Conservation (phyloP, 257 asterid genomes). For the Salvia hispanica region DNA sequence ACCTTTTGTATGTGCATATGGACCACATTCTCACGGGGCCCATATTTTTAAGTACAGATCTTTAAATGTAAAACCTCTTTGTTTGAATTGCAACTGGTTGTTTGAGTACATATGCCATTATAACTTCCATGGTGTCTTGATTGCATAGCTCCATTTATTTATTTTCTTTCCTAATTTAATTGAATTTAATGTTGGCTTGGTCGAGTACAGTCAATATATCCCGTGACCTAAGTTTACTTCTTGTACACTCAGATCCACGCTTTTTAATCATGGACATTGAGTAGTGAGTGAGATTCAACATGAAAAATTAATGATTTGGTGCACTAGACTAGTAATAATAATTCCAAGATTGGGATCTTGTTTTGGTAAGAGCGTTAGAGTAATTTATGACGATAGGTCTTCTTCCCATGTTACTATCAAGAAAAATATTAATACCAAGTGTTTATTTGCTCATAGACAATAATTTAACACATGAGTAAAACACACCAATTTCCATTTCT, state of each 20-base stretch:
- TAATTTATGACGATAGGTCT: slow-evolving; percentile 29
- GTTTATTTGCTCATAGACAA: slow-evolving; percentile 15
- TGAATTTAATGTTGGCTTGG: neutral
- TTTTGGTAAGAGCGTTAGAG: neutral
- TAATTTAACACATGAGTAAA: slow-evolving; percentile 5
- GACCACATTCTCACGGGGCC: too few relatives aligned
- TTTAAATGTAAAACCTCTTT: neutral
- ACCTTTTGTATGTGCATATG: neutral
- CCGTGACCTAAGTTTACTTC: too few relatives aligned
- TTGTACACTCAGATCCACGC: neutral
- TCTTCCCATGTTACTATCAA: slow-evolving; percentile 27
- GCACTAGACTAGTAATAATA: neutral
- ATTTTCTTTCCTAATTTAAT: neutral
- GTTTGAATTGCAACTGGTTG: slow-evolving; percentile 5
- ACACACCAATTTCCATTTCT: neutral
- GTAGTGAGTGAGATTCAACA: neutral
- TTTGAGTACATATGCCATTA: slow-evolving; percentile 21
- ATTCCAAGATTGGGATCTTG: slow-evolving; percentile 32
- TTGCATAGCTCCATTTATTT: neutral
- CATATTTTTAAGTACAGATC: neutral
- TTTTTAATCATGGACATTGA: neutral
- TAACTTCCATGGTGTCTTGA: slow-evolving; percentile 16
- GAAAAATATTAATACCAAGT: slow-evolving; percentile 11
- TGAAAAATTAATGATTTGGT: slow-evolving; percentile 4
- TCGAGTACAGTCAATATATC: too few relatives aligned